Conservation (phyloP, 75 land plant genomes). For the Pseudotsuga menziesii region DNA sequence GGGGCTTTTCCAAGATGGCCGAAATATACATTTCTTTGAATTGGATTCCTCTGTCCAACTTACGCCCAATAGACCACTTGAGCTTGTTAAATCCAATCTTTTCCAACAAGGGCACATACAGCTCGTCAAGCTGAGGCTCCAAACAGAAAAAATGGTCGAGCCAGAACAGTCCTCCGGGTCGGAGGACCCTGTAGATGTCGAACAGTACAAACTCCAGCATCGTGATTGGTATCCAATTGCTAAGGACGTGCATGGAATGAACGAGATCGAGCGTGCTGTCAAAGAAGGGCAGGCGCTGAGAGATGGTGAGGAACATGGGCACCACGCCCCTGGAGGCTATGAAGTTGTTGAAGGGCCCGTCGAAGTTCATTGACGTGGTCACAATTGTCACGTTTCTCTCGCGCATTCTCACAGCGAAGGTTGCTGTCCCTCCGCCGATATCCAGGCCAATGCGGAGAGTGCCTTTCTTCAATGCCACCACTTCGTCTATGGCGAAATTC, state of each 20-base stretch:
- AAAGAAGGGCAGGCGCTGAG: constrained; percentile 73
- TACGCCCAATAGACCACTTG: constrained; percentile 51
- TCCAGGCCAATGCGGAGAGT: constrained; percentile 73
- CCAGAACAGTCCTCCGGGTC: constrained; percentile 81
- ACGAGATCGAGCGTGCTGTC: constrained; percentile 78
- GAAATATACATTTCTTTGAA: constrained; percentile 59
- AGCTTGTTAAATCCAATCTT: constrained; percentile 45
- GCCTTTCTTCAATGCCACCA: constrained; percentile 35
- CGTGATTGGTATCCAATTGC: constrained; percentile 67
- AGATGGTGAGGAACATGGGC: constrained; percentile 56
- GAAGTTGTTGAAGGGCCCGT: constrained; percentile 78
- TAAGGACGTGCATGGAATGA: constrained; percentile 89
- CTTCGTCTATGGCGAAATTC: constrained; percentile 60
- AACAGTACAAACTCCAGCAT: constrained; percentile 60
- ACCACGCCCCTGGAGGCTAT: constrained; percentile 76
- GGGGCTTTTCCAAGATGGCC: constrained; percentile 61
- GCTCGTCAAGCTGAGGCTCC: constrained; percentile 26
- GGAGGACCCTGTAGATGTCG: constrained; percentile 68
- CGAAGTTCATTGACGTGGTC: constrained; percentile 62
- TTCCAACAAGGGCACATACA: constrained; percentile 53
- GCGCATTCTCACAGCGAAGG: constrained; percentile 80
- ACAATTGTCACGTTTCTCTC: constrained; percentile 65
- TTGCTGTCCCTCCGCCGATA: constrained; percentile 70
- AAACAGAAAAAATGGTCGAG: constrained; percentile 68
- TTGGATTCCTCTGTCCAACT: constrained; percentile 51